A percentile compares a stretch with the other conserved stretches of the same genome.
Conservation (phyloP, 371 early-diverging fungal genomes). For the Neoconidiobolus thromboides region DNA sequence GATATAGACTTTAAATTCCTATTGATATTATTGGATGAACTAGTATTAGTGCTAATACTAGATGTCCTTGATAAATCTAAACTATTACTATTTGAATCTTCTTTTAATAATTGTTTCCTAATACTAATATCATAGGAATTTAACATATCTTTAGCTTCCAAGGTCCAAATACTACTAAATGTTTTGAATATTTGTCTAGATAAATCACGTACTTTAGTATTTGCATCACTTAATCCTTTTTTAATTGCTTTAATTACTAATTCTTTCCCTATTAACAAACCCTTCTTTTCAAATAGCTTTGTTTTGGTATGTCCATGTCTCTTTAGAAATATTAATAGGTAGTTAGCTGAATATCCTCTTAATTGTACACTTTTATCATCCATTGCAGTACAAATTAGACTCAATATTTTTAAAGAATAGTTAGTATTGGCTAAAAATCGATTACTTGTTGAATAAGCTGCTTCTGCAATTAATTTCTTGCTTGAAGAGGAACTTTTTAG, state of each 20-base stretch:
- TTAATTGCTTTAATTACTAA: not conserved
- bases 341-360: not conserved
- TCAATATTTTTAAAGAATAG: not conserved
- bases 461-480: slow-evolving; percentile 5
- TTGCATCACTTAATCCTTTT: slow-evolving; percentile 1
- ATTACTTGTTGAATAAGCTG: not conserved
- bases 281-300: slow-evolving; percentile 4
- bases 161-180: not conserved
- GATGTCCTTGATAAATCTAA: not conserved
- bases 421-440: not conserved
- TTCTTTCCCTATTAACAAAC: not conserved
- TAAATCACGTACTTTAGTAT: slow-evolving; percentile 4
- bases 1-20: not conserved
- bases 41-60: no score
- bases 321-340: not conserved
- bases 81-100: not conserved
- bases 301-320: not conserved
- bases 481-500: slow-evolving; percentile 1
- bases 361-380: not conserved
- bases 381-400: not conserved
- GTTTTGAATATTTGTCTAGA: not conserved
- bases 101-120: not conserved
- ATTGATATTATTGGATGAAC: no score
- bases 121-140: not conserved
- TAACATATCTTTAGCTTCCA: not conserved